Percentiles rank a stretch among this genome's conserved stretches.
phyloP scores from a whole-genome alignment of 331 rosid species.

The Quercus tomentella region DNA sequence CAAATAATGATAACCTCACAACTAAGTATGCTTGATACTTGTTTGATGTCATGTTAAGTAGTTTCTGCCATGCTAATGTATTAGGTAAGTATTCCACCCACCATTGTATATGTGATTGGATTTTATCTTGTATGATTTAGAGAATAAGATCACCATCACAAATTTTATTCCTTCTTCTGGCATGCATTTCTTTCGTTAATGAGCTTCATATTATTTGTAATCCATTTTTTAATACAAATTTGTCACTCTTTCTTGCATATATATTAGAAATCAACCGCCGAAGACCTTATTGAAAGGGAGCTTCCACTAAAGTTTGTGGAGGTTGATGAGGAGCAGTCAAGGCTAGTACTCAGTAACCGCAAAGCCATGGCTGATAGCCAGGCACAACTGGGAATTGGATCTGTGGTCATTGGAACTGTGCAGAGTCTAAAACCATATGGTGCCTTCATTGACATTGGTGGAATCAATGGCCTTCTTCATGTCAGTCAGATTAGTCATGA shows the following conservation, averaged over 20 bases:
- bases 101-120: neutral
- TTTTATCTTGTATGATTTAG: neutral
- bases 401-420: conserved; percentile 84
- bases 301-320: conserved; percentile 90
- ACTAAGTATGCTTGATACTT: neutral
- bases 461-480: conserved; percentile 86
- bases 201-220: neutral
- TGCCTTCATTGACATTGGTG: conserved; percentile 91
- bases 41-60: neutral
- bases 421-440: conserved; percentile 93
- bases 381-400: conserved; percentile 89
- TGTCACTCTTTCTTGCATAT: conserved; percentile 9
- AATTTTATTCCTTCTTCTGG: neutral
- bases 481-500: conserved; percentile 95
- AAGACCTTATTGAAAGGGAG: conserved; percentile 76
- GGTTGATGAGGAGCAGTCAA: conserved; percentile 83
- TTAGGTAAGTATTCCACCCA: neutral
- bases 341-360: conserved; percentile 89
- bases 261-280: conserved; percentile 65
- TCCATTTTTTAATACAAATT: conserved; percentile 6
- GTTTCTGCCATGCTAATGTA: neutral
- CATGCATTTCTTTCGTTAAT: neutral
- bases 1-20: neutral
- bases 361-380: conserved; percentile 88
- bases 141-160: neutral